Percentiles rank a stretch among this genome's conserved stretches.
phyloP scores from a whole-genome alignment of 1,139 yeast species.

The Pichia sp. region DNA sequence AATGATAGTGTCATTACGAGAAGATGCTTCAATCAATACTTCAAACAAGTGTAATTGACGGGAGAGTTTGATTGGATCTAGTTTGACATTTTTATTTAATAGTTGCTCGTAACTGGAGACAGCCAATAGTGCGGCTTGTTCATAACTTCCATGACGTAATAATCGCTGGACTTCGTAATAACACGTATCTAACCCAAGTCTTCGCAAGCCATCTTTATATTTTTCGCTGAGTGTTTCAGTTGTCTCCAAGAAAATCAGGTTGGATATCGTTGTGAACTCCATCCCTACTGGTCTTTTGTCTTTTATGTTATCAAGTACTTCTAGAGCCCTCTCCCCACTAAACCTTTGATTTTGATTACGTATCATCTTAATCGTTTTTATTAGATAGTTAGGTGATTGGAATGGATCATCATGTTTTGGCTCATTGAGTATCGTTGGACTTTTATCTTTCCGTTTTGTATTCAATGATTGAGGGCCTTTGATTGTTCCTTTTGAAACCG shows the following conservation, averaged over 20 bases:
- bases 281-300: not conserved
- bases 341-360: no score
- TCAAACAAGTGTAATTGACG: slow-evolving; percentile 3
- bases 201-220: slow-evolving; percentile 9
- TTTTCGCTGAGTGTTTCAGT: slow-evolving; percentile 10
- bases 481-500: no score
- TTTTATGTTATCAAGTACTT: not conserved
- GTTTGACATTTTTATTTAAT: not conserved
- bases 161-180: slow-evolving; percentile 13
- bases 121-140: slow-evolving; percentile 12
- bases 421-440: not conserved
- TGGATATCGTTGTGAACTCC: slow-evolving; percentile 9
- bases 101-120: slow-evolving; percentile 4
- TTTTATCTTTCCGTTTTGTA: no score
- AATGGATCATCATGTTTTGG: not conserved
- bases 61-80: slow-evolving; percentile 3
- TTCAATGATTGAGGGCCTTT: no score
- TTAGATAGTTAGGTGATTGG: no score
- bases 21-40: slow-evolving; percentile 10
- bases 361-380: no score
- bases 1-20: slow-evolving; percentile 1
- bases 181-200: slow-evolving; percentile 1
- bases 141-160: slow-evolving; percentile 12
- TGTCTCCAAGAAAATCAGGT: slow-evolving; percentile 10
- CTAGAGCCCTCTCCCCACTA: no score